These are phyloP conservation scores for Melastoma candidum DNA, from an alignment of 441 rosid genomes.

Conservation along the genomic window DNA sequence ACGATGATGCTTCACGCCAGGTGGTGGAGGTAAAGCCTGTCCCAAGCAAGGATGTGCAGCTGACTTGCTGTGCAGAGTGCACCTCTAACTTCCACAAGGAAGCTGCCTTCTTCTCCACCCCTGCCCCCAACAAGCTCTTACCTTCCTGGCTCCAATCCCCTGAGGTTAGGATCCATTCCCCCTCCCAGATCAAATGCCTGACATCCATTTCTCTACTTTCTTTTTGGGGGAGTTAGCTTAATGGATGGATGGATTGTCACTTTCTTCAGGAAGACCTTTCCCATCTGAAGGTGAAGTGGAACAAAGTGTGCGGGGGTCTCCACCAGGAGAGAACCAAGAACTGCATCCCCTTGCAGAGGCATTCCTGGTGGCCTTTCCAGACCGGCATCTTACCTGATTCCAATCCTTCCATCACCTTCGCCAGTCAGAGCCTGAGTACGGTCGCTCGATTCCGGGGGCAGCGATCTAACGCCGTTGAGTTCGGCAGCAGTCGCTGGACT, in stretches of 20 bases:
- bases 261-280: constrained; percentile 40
- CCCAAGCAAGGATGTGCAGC: constrained; percentile 36
- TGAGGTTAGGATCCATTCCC: too few relatives aligned
- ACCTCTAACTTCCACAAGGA: constrained; percentile 60
- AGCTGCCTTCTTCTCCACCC: constrained; percentile 38
- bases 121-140: constrained; percentile 42
- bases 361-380: constrained; percentile 45
- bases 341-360: constrained; percentile 1
- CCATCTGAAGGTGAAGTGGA: constrained; percentile 63
- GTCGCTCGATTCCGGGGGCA: constrained; percentile 69
- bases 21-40: constrained; percentile 44
- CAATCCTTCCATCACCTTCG: constrained; percentile 30
- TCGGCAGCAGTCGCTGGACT: constrained; percentile 34
- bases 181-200: too few relatives aligned
- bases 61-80: constrained; percentile 69
- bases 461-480: constrained; percentile 61
- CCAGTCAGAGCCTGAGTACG: constrained; percentile 20
- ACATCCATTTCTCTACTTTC: too few relatives aligned
- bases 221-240: too few relatives aligned
- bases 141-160: constrained; percentile 62
- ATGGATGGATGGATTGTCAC: not conserved
- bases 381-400: constrained; percentile 33
- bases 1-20: constrained; percentile 25
- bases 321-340: constrained; percentile 6
- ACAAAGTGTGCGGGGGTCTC: constrained; percentile 26